Evolutionary conservation across 805 yeast genomes (phyloP).

Genomic region (Clavispora vitiphila): DNA sequence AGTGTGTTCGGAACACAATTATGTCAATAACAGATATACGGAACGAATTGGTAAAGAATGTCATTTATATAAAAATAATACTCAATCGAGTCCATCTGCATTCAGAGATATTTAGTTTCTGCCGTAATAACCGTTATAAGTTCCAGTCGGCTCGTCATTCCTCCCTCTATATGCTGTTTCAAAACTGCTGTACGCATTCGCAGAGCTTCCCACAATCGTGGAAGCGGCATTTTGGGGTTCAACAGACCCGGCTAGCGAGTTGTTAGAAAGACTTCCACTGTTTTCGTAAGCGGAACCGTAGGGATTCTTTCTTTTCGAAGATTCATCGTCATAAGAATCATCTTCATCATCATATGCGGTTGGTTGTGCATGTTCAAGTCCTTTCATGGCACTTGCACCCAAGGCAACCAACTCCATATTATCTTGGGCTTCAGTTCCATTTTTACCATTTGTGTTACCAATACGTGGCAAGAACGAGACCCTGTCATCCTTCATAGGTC

Average conservation of each 20-base stretch:
- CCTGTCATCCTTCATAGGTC: conserved; percentile 95
- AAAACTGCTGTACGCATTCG: conserved; percentile 22
- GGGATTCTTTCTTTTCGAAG: conserved; percentile 4
- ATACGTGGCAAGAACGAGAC: conserved; percentile 85
- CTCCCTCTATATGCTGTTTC: conserved; percentile 14
- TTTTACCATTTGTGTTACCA: conserved; percentile 27
- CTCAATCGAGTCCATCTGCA: background rate
- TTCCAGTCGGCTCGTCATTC: conserved; percentile 4
- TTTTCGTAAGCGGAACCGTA: conserved; percentile 11
- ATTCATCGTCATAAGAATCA: conserved; percentile 25
- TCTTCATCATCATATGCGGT: conserved; percentile 23
- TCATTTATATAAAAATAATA: background rate
- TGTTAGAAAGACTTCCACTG: conserved; percentile 9
- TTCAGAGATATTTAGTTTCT: background rate
- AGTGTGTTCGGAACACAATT: conserved; percentile 39
- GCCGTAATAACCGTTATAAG: conserved; percentile 10
- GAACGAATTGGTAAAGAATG: background rate
- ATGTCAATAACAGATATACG: background rate
- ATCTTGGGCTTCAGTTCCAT: conserved; percentile 25
- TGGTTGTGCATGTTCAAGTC: conserved; percentile 42
- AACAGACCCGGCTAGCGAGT: conserved; percentile 12
- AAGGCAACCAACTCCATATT: conserved; percentile 67
- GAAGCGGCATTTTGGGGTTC: conserved; percentile 42
- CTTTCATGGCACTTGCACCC: conserved; percentile 65
- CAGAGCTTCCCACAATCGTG: conserved; percentile 39